Conservation (phyloP, 2,329 filamentous ascomycete genomes). For the Nothopassalora personata region DNA sequence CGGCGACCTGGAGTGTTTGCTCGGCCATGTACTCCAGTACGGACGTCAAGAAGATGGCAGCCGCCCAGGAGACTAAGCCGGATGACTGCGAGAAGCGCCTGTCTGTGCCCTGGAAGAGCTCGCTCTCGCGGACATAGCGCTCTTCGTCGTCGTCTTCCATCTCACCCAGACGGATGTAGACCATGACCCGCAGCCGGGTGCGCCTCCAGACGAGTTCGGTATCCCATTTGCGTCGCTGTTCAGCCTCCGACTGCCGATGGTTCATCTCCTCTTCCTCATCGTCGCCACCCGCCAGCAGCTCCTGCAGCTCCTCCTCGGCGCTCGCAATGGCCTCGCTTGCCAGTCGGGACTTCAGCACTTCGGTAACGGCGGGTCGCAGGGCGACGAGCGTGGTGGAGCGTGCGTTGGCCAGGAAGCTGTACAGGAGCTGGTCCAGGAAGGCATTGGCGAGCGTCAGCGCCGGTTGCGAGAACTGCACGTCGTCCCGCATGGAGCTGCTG, state of each 20-base stretch:
- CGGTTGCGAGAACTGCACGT: constrained; percentile 64
- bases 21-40: constrained; percentile 93
- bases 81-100: constrained; percentile 47
- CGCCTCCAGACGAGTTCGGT: constrained; percentile 92
- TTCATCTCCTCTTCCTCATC: constrained; percentile 50
- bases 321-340: constrained; percentile 77
- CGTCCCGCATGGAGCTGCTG: constrained; percentile 57
- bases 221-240: constrained; percentile 63
- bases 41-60: constrained; percentile 92
- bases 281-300: constrained; percentile 77
- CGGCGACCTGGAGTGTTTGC: constrained; percentile 79
- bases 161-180: constrained; percentile 92
- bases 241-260: constrained; percentile 21
- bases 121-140: constrained; percentile 74
- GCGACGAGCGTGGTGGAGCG: constrained; percentile 70
- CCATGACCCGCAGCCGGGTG: constrained; percentile 90
- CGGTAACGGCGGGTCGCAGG: constrained; percentile 74
- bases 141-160: constrained; percentile 98
- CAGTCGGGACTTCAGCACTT: constrained; percentile 83
- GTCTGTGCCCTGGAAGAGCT: constrained; percentile 57
- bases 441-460: constrained; percentile 78
- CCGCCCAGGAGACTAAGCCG: constrained; percentile 70
- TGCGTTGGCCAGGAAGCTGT: constrained; percentile 77
- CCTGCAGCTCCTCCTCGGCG: constrained; percentile 79
- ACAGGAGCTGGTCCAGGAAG: constrained; percentile 90